Base-by-base conservation (phyloP, 225 moss, liverwort and hornwort species). In the Ulota crispa region DNA sequence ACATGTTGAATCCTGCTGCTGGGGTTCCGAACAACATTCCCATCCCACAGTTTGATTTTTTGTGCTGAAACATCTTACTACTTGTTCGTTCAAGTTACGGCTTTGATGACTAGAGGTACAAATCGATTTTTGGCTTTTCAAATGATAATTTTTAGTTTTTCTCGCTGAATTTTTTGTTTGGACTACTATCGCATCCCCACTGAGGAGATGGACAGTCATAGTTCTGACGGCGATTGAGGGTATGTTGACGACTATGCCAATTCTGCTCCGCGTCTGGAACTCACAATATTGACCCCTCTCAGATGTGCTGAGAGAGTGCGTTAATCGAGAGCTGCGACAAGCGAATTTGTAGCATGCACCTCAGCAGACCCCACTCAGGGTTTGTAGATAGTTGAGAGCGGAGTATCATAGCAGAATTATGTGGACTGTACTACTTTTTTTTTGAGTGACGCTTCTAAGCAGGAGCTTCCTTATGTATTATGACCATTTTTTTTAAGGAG, bases 331-430 rank as follows among this genome's bases (percentile, higher is more conserved):
- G 83, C 74, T 81, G 80, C 78, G 83, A 64, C 52, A 78, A 80
- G 64, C 50, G 71, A 85, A 56, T 76, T 47, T 73, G 80, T 18
- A 67, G 80, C 72, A 62, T 54, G 68, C 68, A 50, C 82, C 15
- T 62, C 10, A 63, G 83, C 64, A 52, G 50, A 74, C 68, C 66
- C 65, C 71, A 9, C 39, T 39, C 9, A 77, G 80, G 73, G 66
- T 83, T 88, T 86, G 88, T 88, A 81, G 88, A 88, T 88, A 85
- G 80, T 77, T 69, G 83, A 69, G 83, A 68, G 56, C 32, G 16
- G 53, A 16, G 28, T 34, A 64, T 41, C 15, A 77, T 67, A 60
- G 37, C 57, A 75, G 74, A 74, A 39, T n/a, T n/a, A n/a, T 62
- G 36, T 61, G 80, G 70, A 62, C 64, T 70, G 64, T 74, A 24